Conservation (phyloP, 2,329 filamentous ascomycete species). For the Grosmannia penicillata region DNA sequence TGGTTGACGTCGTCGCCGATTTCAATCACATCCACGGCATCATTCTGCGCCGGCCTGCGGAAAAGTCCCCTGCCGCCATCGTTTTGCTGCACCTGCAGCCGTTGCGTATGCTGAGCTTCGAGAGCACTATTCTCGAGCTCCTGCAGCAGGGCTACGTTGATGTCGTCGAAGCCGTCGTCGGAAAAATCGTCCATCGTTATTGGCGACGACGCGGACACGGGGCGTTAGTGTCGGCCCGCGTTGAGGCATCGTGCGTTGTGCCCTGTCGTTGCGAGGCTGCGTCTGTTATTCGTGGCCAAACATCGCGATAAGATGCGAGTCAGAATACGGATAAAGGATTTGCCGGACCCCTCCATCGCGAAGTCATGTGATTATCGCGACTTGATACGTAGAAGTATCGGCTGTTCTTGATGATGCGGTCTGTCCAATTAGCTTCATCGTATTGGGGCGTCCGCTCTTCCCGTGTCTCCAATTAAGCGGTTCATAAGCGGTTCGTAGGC, state of each 20-base stretch:
- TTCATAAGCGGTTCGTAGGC: no score
- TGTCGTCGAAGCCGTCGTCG: constrained; percentile 47
- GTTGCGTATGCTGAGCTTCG: constrained; percentile 17
- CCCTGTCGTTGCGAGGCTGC: no score
- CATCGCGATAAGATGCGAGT: no score
- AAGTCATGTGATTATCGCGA: no score
- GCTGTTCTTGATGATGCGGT: no score
- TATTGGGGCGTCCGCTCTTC: no score
- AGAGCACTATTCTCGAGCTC: constrained; percentile 42
- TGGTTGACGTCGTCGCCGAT: constrained; percentile 4
- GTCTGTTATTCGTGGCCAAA: neutral
- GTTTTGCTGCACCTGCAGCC: neutral
- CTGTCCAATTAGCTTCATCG: no score
- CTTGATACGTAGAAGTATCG: no score
- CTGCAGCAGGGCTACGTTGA: constrained; percentile 40
- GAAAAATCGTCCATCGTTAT: constrained; percentile 42
- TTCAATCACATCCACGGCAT: neutral
- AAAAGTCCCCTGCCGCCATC: constrained; percentile 1
- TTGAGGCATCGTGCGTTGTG: neutral
- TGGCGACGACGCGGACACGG: neutral
- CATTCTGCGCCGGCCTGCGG: neutral
- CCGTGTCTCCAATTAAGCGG: no score
- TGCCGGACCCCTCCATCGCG: no score
- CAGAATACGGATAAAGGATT: no score
- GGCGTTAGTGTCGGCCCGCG: neutral